Evolutionary conservation across 2,329 filamentous ascomycete genomes (phyloP).

Genomic region (Colletotrichum australisinense): DNA sequence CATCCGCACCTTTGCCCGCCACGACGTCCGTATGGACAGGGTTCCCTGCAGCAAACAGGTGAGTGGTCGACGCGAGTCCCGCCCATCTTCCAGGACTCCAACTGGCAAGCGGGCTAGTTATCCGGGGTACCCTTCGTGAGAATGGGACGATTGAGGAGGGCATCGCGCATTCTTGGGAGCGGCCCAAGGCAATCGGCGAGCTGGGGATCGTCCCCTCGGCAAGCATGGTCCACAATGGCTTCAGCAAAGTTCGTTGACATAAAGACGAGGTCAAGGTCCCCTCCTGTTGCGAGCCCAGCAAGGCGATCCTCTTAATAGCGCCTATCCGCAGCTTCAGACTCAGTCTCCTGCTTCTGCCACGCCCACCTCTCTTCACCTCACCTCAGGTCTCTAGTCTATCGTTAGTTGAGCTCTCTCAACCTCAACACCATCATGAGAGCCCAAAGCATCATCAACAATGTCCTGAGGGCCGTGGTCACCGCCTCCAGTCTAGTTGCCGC

Average conservation of each 20-base stretch:
- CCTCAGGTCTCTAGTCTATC: slow-evolving; percentile 22
- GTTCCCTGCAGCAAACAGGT: slow-evolving; percentile 28
- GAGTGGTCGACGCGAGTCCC: slow-evolving; percentile 2
- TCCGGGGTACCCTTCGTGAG: slow-evolving; percentile 20
- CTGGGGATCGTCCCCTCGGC: neutral
- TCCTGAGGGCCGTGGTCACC: slow-evolving; percentile 20
- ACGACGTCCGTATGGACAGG: neutral
- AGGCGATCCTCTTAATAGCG: slow-evolving; percentile 13
- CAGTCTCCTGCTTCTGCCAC: neutral
- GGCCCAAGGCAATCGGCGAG: neutral
- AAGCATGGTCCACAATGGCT: slow-evolving; percentile 10
- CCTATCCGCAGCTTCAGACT: neutral
- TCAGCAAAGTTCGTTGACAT: slow-evolving; percentile 32
- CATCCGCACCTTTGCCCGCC: slow-evolving; percentile 14
- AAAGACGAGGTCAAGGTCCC: slow-evolving; percentile 25
- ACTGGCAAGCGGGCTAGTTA: slow-evolving; percentile 7
- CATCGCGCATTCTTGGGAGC: neutral
- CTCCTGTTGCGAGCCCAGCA: neutral
- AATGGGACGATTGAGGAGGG: slow-evolving; percentile 24
- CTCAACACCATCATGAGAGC: slow-evolving; percentile 27
- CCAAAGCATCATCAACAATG: slow-evolving; percentile 8
- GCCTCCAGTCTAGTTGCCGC: slow-evolving; percentile 8
- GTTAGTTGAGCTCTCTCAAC: slow-evolving; percentile 4
- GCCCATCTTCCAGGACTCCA: slow-evolving; percentile 7
- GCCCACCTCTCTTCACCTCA: slow-evolving; percentile 2